Evolutionary conservation across 768 basidiomycete species (phyloP).

Genomic region (Boletus reticulatus): DNA sequence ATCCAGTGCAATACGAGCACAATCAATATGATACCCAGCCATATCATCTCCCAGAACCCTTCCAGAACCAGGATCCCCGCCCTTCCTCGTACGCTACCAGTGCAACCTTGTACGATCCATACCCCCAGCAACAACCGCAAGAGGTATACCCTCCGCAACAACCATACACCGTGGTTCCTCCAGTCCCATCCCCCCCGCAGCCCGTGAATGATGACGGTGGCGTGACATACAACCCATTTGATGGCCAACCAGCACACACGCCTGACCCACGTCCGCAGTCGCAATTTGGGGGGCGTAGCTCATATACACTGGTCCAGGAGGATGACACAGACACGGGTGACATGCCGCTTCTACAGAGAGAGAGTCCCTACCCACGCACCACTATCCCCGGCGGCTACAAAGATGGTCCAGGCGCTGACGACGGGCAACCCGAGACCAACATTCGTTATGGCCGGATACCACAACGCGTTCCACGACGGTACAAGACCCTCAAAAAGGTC

Average conservation of each 20-base stretch:
- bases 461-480: constrained; percentile 81
- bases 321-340: constrained; percentile 56
- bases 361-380: constrained; percentile 31
- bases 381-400: constrained; percentile 46
- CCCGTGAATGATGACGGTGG: constrained; percentile 12
- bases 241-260: constrained; percentile 13
- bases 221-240: constrained; percentile 23
- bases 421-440: constrained; percentile 45
- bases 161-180: constrained; percentile 15
- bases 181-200: constrained; percentile 22
- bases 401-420: constrained; percentile 27
- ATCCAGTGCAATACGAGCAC: constrained; percentile 34
- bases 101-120: constrained; percentile 21
- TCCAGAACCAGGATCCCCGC: constrained; percentile 21
- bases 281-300: constrained; percentile 19
- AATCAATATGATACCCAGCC: constrained; percentile 32
- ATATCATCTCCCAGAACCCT: constrained; percentile 40
- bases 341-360: constrained; percentile 61
- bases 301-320: constrained; percentile 41
- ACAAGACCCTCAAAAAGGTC: constrained; percentile 93
- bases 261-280: constrained; percentile 27
- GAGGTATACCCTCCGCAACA: constrained; percentile 20
- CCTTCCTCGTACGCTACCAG: constrained; percentile 10
- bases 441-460: constrained; percentile 91
- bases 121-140: constrained; percentile 22